phyloP scores from a whole-genome alignment of 1,284 basidiomycete species.

The Marasmius sp. region DNA sequence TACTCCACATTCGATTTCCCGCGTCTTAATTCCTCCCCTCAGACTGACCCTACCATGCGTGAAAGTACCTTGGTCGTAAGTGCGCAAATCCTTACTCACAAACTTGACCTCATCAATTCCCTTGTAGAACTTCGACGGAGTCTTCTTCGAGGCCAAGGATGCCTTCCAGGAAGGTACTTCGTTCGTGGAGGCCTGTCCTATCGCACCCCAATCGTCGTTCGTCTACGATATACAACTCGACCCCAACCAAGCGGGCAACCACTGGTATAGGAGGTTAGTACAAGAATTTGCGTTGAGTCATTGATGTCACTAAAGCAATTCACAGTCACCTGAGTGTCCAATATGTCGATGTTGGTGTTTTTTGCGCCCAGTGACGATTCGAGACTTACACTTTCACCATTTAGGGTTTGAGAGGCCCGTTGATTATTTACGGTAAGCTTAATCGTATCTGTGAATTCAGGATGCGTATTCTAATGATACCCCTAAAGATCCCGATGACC shows the following conservation, averaged over 20 bases:
- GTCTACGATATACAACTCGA: constrained; percentile 35
- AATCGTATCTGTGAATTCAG: not conserved
- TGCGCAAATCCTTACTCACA: not conserved
- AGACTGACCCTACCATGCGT: constrained; percentile 11
- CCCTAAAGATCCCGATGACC: constrained; percentile 12
- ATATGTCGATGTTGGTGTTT: constrained; percentile 16
- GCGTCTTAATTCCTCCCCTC: not conserved
- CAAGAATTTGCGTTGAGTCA: not conserved
- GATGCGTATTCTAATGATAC: not conserved
- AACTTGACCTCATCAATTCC: not conserved
- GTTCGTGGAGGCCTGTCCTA: constrained; percentile 42
- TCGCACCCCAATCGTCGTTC: constrained; percentile 44
- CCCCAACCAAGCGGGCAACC: constrained; percentile 30
- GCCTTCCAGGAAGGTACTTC: constrained; percentile 24
- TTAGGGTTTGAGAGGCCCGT: constrained; percentile 11
- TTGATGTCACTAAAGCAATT: not conserved
- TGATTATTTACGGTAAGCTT: constrained; percentile 14
- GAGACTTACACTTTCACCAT: not conserved
- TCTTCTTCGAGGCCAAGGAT: constrained; percentile 21
- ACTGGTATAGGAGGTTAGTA: constrained; percentile 36
- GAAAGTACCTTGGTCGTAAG: constrained; percentile 7
- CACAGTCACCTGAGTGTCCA: constrained; percentile 17
- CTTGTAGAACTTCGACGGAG: constrained; percentile 26
- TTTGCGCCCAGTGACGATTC: not conserved
- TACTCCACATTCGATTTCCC: not conserved